Evolutionary conservation across 805 yeast genomes (phyloP).

Genomic region (Nakazawaea sp.): DNA sequence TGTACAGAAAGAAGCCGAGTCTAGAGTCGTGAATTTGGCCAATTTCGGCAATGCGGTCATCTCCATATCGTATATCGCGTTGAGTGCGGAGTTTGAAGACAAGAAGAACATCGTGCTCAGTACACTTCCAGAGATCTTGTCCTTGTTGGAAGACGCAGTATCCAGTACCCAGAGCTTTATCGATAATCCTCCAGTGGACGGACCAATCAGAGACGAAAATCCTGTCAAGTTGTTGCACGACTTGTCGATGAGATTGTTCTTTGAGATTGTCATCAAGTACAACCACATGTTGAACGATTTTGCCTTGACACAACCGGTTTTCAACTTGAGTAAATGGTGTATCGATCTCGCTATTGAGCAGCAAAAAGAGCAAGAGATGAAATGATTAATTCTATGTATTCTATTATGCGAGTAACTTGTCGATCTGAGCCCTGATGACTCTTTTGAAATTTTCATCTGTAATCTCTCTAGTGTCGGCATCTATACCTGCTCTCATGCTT

Average conservation of each 20-base stretch:
- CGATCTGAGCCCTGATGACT: constrained; percentile 2
- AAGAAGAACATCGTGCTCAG: constrained; percentile 45
- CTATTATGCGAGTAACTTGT: constrained; percentile 2
- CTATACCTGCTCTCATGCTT: neutral
- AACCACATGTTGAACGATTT: constrained; percentile 60
- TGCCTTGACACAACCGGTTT: constrained; percentile 53
- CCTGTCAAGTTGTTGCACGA: constrained; percentile 54
- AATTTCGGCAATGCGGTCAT: constrained; percentile 58
- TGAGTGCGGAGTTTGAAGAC: constrained; percentile 61
- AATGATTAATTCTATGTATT: neutral
- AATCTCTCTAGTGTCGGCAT: constrained; percentile 3
- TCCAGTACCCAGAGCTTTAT: constrained; percentile 43
- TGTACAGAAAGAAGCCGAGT: constrained; percentile 47
- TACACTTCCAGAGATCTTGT: constrained; percentile 52
- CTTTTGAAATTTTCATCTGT: constrained; percentile 1
- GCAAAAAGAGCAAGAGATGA: constrained; percentile 22
- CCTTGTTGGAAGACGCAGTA: constrained; percentile 54
- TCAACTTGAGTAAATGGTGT: constrained; percentile 66
- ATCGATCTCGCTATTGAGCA: constrained; percentile 57
- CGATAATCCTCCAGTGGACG: constrained; percentile 25
- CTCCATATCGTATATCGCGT: constrained; percentile 48
- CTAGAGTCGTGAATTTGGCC: constrained; percentile 52
- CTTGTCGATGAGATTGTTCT: constrained; percentile 55
- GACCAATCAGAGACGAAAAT: constrained; percentile 23
- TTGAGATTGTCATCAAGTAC: constrained; percentile 57